phyloP scores from a whole-genome alignment of 345 rosid genomes.

The Chamaenerion angustifolium region DNA sequence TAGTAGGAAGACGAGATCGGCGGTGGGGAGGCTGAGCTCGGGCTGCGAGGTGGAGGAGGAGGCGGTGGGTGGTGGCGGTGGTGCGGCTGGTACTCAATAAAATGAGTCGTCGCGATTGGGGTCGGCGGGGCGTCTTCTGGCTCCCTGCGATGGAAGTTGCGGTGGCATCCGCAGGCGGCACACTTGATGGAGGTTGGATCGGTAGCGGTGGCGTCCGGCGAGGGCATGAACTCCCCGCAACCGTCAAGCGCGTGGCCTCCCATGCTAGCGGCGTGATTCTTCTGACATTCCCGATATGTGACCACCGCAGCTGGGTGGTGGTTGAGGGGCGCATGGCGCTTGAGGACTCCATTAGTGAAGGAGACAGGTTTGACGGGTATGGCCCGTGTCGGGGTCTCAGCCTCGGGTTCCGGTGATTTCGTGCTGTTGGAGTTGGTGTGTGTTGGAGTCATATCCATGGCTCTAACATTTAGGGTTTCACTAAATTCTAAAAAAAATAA shows the following conservation, averaged over 20 bases:
- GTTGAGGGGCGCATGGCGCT: constrained; percentile 8
- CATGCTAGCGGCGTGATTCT: constrained; percentile 38
- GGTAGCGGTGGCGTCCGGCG: constrained; percentile 7
- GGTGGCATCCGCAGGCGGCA: constrained; percentile 47
- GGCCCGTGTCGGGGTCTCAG: constrained; percentile 5
- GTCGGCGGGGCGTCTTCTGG: not conserved
- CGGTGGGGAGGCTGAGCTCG: constrained; percentile 18
- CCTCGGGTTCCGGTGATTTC: constrained; percentile 8
- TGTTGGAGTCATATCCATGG: constrained; percentile 8
- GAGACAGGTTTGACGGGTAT: constrained; percentile 2
- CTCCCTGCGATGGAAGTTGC: constrained; percentile 35
- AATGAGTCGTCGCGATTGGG: constrained; percentile 1
- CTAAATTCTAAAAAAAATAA: not conserved
- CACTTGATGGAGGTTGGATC: constrained; percentile 20
- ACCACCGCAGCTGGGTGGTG: not conserved
- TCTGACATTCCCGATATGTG: constrained; percentile 4
- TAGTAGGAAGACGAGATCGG: constrained; percentile 24
- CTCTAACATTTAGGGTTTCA: constrained; percentile 6
- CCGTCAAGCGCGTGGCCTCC: constrained; percentile 45
- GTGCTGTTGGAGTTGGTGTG: constrained; percentile 5
- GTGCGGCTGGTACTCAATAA: constrained; percentile 21
- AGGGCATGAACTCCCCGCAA: constrained; percentile 45
- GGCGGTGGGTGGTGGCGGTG: constrained; percentile 11
- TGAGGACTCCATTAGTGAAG: constrained; percentile 10
- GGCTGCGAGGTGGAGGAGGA: constrained; percentile 13